Evolutionary conservation across 441 rosid genomes (phyloP).

Genomic region (Populus trichocarpa): DNA sequence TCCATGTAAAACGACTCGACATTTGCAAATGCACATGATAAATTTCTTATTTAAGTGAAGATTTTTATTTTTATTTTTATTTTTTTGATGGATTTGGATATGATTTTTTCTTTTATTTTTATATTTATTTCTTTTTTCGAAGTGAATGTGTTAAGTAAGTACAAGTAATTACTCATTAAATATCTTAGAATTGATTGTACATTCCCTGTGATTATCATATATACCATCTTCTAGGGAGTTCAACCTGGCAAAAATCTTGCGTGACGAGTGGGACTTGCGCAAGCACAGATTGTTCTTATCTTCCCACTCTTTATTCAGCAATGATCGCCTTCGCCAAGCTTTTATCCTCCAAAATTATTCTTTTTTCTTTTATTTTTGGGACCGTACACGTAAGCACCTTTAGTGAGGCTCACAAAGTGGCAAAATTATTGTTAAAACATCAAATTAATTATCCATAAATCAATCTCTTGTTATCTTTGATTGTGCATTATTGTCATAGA

Average conservation of each 20-base stretch:
- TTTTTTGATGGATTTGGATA: no score
- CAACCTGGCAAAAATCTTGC: conserved; percentile 19
- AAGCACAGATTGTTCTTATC: conserved; percentile 31
- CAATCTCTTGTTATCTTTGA: not conserved
- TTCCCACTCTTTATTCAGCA: conserved; percentile 14
- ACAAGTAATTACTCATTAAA: no score
- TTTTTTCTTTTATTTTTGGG: not conserved
- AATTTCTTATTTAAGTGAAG: not conserved
- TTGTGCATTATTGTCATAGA: no score
- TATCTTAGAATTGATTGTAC: no score
- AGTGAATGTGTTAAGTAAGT: no score
- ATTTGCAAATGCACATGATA: not conserved
- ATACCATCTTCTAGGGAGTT: no score
- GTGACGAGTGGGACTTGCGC: not conserved
- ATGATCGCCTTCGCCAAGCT: conserved; percentile 9
- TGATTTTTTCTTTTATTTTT: no score
- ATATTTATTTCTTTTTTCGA: no score
- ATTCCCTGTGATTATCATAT: no score
- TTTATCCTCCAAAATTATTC: not conserved
- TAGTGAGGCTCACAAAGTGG: not conserved
- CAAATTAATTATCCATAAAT: not conserved
- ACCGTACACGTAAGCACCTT: conserved; percentile 4
- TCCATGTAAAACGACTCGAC: not conserved
- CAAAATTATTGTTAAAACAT: not conserved
- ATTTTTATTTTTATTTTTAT: no score